These are phyloP conservation scores for Rostrohypoxylon terebratum DNA, from an alignment of 495 filamentous ascomycete species.

Conservation along the genomic window DNA sequence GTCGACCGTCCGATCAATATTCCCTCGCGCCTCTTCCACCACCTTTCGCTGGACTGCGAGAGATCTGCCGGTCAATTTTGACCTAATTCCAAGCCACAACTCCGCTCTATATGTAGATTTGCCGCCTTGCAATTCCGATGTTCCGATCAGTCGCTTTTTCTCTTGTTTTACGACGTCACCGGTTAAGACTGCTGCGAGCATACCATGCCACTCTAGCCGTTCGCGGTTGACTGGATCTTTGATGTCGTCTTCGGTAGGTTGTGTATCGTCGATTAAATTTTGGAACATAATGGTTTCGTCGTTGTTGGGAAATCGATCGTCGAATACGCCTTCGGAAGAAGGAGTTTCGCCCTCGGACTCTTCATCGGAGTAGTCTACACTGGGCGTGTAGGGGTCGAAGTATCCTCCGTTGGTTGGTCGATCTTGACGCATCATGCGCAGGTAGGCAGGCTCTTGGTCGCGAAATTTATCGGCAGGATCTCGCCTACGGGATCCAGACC, in stretches of 20 bases:
- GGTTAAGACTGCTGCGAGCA: constrained; percentile 94
- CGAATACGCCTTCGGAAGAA: constrained; percentile 82
- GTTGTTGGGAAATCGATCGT: constrained; percentile 85
- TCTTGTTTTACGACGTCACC: constrained; percentile 98
- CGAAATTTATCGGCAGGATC: constrained; percentile 76
- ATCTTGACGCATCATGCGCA: constrained; percentile 61
- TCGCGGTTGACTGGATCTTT: constrained; percentile 90
- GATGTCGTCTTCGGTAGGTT: constrained; percentile 88
- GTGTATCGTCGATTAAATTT: constrained; percentile 84
- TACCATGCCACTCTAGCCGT: constrained; percentile 95
- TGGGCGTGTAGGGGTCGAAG: constrained; percentile 75
- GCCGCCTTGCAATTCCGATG: constrained; percentile 76
- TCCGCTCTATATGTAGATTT: constrained; percentile 80
- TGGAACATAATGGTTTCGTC: constrained; percentile 91
- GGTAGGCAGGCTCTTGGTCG: constrained; percentile 61
- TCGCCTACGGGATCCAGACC: constrained; percentile 84
- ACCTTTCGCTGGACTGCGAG: constrained; percentile 83
- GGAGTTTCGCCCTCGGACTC: constrained; percentile 89
- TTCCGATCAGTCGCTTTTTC: constrained; percentile 91
- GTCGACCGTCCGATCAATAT: constrained; percentile 78
- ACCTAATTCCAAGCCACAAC: constrained; percentile 88
- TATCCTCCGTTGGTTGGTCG: constrained; percentile 80
- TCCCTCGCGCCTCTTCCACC: constrained; percentile 80
- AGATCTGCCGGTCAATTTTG: constrained; percentile 83
- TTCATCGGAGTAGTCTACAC: constrained; percentile 77